A percentile compares a stretch with the other conserved stretches of the same genome.
Evolutionary conservation across 1,284 basidiomycete genomes (phyloP).

Genomic region (Pseudozyma flocculosa): DNA sequence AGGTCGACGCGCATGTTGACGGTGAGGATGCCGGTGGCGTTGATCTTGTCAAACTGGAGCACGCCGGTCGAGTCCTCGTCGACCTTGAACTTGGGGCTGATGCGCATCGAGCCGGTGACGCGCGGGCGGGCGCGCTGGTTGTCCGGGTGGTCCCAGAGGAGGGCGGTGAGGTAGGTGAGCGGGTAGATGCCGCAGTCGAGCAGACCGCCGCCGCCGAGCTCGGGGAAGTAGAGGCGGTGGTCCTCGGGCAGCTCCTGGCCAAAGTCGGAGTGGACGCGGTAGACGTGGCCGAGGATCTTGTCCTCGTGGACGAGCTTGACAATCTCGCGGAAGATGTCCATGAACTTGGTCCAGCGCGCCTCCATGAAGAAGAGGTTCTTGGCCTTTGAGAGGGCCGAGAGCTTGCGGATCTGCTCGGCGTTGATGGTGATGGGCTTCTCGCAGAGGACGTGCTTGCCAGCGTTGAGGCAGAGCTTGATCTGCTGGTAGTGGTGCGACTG

Average conservation of each 20-base stretch:
- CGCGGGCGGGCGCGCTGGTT: slow-evolving; percentile 66
- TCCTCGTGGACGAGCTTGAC: slow-evolving; percentile 36
- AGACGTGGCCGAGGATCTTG: slow-evolving; percentile 28
- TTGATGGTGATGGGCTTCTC: slow-evolving; percentile 61
- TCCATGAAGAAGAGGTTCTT: slow-evolving; percentile 51
- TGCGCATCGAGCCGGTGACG: slow-evolving; percentile 64
- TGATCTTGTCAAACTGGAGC: slow-evolving; percentile 66
- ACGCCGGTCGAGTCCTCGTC: slow-evolving; percentile 76
- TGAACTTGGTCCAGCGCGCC: slow-evolving; percentile 48
- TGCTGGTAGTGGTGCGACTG: slow-evolving; percentile 82
- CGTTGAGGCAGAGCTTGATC: slow-evolving; percentile 72
- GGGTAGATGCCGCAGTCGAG: slow-evolving; percentile 67
- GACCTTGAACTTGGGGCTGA: slow-evolving; percentile 73
- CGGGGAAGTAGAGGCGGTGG: slow-evolving; percentile 77
- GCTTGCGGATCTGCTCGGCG: slow-evolving; percentile 62
- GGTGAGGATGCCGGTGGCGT: slow-evolving; percentile 47
- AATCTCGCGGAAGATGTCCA: slow-evolving; percentile 39
- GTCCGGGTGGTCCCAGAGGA: slow-evolving; percentile 34
- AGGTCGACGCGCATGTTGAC: slow-evolving; percentile 22
- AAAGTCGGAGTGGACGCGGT: slow-evolving; percentile 35
- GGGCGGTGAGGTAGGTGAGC: slow-evolving; percentile 43
- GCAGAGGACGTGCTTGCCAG: slow-evolving; percentile 73
- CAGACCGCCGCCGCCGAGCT: slow-evolving; percentile 78
- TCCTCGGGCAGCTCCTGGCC: slow-evolving; percentile 30
- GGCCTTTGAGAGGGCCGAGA: slow-evolving; percentile 70